These are phyloP conservation scores for Rhizopogon roseolus DNA, from an alignment of 768 basidiomycete species.

Conservation along the genomic window DNA sequence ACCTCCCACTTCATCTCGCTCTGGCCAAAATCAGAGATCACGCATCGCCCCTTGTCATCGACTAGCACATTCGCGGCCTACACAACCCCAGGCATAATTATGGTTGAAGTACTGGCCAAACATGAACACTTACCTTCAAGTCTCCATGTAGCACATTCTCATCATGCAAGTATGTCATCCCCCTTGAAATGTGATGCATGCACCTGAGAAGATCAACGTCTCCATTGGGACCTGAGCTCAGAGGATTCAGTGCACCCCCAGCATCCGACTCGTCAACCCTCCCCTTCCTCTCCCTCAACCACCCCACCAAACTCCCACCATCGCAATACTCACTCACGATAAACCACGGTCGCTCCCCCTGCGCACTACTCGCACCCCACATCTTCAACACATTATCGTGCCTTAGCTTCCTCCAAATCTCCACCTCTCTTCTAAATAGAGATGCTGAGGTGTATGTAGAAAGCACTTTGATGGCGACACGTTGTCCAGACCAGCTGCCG, in stretches of 20 bases:
- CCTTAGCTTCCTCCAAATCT: conserved; percentile 9
- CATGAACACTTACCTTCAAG: conserved; percentile 52
- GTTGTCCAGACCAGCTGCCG: conserved; percentile 64
- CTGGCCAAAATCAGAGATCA: conserved; percentile 83
- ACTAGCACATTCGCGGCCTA: conserved; percentile 76
- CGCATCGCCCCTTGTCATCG: conserved; percentile 58
- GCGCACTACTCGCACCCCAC: conserved; percentile 11
- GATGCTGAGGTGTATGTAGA: conserved; percentile 53
- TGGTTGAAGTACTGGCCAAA: background rate
- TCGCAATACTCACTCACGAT: background rate
- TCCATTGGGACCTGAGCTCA: background rate
- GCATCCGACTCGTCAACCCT: conserved; percentile 8
- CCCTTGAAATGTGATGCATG: conserved; percentile 10
- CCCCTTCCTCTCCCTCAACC: conserved; percentile 40
- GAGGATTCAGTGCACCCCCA: background rate
- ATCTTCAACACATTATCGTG: conserved; percentile 11
- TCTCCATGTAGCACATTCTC: conserved; percentile 54
- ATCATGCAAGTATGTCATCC: conserved; percentile 12
- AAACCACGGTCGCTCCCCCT: conserved; percentile 6
- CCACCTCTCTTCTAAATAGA: conserved; percentile 49
- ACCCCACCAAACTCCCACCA: conserved; percentile 24
- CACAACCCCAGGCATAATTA: background rate
- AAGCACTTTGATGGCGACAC: conserved; percentile 72
- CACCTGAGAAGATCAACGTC: conserved; percentile 1
- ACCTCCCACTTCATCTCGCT: conserved; percentile 75